phyloP scores from a whole-genome alignment of 805 yeast species.

The Yamadazyma paraphyllophila region DNA sequence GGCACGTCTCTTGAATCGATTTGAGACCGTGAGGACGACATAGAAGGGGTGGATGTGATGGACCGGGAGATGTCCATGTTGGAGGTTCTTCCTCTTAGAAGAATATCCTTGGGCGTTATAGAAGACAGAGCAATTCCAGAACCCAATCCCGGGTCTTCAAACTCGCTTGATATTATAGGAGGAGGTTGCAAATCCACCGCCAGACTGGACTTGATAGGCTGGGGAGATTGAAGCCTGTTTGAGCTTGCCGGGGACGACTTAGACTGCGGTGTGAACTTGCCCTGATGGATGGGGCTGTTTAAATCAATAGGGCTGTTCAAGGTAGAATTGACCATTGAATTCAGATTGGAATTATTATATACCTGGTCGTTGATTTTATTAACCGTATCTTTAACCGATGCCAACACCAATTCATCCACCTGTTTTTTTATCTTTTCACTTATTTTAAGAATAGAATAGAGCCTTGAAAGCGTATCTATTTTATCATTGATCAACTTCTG shows the following conservation, averaged over 20 bases:
- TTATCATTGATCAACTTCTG: conserved; percentile 58
- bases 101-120: conserved; percentile 48
- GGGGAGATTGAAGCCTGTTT: conserved; percentile 27
- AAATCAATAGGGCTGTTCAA: conserved; percentile 11
- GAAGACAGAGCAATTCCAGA: conserved; percentile 15
- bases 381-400: conserved; percentile 63
- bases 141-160: too few species aligned
- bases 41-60: conserved; percentile 16
- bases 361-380: conserved; percentile 46
- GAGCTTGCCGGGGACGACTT: background rate
- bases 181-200: conserved; percentile 16
- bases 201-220: conserved; percentile 22
- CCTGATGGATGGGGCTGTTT: conserved; percentile 6
- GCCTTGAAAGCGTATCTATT: conserved; percentile 64
- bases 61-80: conserved; percentile 12
- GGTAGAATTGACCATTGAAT: conserved; percentile 2
- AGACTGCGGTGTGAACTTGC: background rate
- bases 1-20: conserved; percentile 21
- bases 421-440: conserved; percentile 76
- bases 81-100: conserved; percentile 23
- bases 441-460: conserved; percentile 71
- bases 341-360: conserved; percentile 9
- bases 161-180: conserved; percentile 7
- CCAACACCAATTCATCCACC: conserved; percentile 66
- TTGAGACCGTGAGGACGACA: conserved; percentile 18